A percentile compares a stretch with the other conserved stretches of the same genome.
Conservation (phyloP, 148 eudicot genomes). For the Fagopyrum esculentum region DNA sequence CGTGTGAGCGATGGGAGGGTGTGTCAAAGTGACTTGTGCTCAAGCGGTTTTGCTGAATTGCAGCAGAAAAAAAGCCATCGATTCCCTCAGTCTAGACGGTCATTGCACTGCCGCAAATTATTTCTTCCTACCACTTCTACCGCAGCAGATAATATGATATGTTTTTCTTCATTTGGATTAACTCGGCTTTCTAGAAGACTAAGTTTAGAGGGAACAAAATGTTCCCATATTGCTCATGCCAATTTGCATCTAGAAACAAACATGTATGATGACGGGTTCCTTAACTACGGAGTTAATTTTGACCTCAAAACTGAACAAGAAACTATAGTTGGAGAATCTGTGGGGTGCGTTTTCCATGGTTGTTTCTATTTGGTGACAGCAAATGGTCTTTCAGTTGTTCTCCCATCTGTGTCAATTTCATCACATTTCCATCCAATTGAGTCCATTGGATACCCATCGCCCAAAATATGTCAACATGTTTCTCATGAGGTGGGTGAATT, state of each 20-base stretch:
- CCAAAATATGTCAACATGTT: slow-evolving; percentile 17
- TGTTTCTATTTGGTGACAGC: slow-evolving; percentile 67
- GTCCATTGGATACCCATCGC: slow-evolving; percentile 37
- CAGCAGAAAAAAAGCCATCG: slow-evolving; percentile 25
- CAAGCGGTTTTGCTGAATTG: slow-evolving; percentile 35
- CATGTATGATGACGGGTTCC: slow-evolving; percentile 38
- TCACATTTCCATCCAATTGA: slow-evolving; percentile 49
- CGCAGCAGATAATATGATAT: slow-evolving; percentile 43
- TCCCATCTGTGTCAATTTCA: slow-evolving; percentile 70
- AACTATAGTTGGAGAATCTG: slow-evolving; percentile 42
- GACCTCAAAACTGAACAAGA: slow-evolving; percentile 36
- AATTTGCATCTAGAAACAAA: slow-evolving; percentile 38
- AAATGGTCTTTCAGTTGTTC: slow-evolving; percentile 69
- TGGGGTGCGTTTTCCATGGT: slow-evolving; percentile 80
- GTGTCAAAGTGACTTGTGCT: slow-evolving; percentile 27
- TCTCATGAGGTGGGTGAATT: slow-evolving; percentile 26
- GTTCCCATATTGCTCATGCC: slow-evolving; percentile 44
- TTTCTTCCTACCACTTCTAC: slow-evolving; percentile 50
- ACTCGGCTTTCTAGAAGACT: slow-evolving; percentile 44
- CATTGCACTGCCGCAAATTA: slow-evolving; percentile 34
- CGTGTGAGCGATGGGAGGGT: slow-evolving; percentile 22
- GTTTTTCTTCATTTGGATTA: slow-evolving; percentile 75
- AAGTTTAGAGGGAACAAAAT: slow-evolving; percentile 24
- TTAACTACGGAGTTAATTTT: slow-evolving; percentile 20
- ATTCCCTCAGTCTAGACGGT: slow-evolving; percentile 21